phyloP scores from a whole-genome alignment of 306 rosid genomes.

The Cicer arietinum region DNA sequence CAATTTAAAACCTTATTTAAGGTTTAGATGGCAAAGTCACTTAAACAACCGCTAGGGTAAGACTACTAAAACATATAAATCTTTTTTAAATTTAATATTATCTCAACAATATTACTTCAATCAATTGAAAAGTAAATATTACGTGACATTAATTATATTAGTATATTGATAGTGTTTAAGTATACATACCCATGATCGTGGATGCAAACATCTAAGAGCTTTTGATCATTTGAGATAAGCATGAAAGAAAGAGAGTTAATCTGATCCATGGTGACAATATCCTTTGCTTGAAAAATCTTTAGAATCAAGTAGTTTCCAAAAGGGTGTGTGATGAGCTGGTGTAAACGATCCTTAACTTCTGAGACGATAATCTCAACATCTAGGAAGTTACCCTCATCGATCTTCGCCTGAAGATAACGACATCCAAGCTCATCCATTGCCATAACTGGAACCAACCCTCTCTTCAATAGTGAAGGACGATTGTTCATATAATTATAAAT shows the following conservation, averaged over 20 bases:
- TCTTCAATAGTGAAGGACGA: too few relatives aligned
- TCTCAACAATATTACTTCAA: too few relatives aligned
- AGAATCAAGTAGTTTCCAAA: slow-evolving; percentile 28
- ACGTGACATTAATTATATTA: too few relatives aligned
- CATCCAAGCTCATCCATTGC: slow-evolving; percentile 30
- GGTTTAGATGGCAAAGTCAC: too few relatives aligned
- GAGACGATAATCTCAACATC: slow-evolving; percentile 8
- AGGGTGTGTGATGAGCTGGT: slow-evolving; percentile 38
- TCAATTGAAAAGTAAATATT: too few relatives aligned
- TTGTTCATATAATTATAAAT: too few relatives aligned
- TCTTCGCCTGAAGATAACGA: not conserved
- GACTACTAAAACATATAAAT: not conserved
- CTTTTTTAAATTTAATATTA: too few relatives aligned
- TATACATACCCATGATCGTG: slow-evolving; percentile 42
- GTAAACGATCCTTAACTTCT: slow-evolving; percentile 11
- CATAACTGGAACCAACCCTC: not conserved
- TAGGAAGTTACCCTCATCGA: slow-evolving; percentile 2
- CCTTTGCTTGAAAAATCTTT: slow-evolving; percentile 35
- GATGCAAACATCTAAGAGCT: slow-evolving; percentile 40
- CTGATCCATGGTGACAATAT: not conserved
- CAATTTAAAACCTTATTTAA: too few relatives aligned
- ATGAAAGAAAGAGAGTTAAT: not conserved
- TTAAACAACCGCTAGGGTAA: too few relatives aligned
- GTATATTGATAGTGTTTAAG: not conserved
- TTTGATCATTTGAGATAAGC: not conserved